Base-by-base conservation (phyloP, 75 land plant species). In the Selaginella moellendorffii region DNA sequence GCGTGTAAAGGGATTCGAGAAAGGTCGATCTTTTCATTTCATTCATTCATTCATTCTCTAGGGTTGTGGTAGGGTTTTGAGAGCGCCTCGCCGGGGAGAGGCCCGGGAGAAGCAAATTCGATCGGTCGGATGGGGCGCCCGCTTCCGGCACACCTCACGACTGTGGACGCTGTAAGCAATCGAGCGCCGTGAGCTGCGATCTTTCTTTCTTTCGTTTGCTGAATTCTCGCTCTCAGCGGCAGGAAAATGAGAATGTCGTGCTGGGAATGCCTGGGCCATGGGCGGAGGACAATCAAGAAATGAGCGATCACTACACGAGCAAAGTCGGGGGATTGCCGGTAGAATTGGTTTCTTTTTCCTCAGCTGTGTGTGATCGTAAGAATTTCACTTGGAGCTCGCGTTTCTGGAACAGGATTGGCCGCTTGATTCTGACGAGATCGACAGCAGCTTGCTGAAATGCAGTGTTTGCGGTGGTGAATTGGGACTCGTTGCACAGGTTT, bases 341-440 rank as follows among this genome's bases (percentile, higher is more conserved):
- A 68, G 70, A 5, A 36, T 36, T 14, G 5, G 14, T 36, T 5
- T 36, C 46, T 36, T 5, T 36, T 14, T 36, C 5, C 14, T 14
- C 14, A 36, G 5, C 46, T 36, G 14, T 36, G 14, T 36, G 14
- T 36, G 46, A 5, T n/a, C n/a, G n/a, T n/a, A n/a, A n/a, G n/a
- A n/a, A n/a, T n/a, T n/a, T n/a, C n/a, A n/a, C n/a, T n/a, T n/a
- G n/a, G n/a, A n/a, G n/a, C n/a, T n/a, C n/a, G n/a, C n/a, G n/a
- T n/a, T n/a, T n/a, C n/a, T n/a, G n/a, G n/a, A n/a, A 23, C 75
- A 90, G 96, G 96, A 86, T 63, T 90, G 87, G 91, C 85, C 83
- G 26, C 9, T 73, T 51, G 68, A 71, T n/a, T 60, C 52, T 29
- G 63, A 63, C 24, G 73, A 28, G 22, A 59, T 83, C 14, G 69